Evolutionary conservation across 2,329 filamentous ascomycete species (phyloP).

Genomic region (Colletotrichum brevisporum): DNA sequence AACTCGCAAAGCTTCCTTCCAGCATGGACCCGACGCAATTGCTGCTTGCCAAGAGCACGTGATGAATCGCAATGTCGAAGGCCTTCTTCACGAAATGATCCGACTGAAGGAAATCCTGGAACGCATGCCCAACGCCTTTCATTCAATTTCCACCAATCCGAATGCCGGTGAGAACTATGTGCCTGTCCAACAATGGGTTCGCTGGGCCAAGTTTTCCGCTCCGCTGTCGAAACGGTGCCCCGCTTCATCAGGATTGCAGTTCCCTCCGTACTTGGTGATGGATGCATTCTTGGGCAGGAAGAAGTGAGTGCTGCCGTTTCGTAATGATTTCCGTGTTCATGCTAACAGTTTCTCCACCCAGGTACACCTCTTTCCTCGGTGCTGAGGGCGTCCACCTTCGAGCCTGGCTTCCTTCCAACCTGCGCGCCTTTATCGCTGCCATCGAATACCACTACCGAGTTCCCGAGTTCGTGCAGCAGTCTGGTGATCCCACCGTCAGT

Average conservation of each 20-base stretch:
- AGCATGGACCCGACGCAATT: slow-evolving; percentile 65
- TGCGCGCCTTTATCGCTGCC: slow-evolving; percentile 67
- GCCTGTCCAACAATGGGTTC: slow-evolving; percentile 61
- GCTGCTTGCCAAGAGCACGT: slow-evolving; percentile 67
- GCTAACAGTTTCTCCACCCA: neutral
- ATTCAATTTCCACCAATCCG: slow-evolving; percentile 67
- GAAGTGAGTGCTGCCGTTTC: slow-evolving; percentile 45
- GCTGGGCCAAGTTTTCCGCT: slow-evolving; percentile 65
- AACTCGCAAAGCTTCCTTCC: slow-evolving; percentile 58
- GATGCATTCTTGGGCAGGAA: slow-evolving; percentile 68
- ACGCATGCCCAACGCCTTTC: slow-evolving; percentile 67
- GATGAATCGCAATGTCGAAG: slow-evolving; percentile 65
- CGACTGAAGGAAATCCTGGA: slow-evolving; percentile 67
- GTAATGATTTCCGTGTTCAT: fast-evolving
- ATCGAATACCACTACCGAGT: slow-evolving; percentile 68
- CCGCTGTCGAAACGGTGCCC: slow-evolving; percentile 65
- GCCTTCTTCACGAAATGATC: slow-evolving; percentile 64
- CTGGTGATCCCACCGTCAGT: slow-evolving; percentile 63
- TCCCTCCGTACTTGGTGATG: slow-evolving; percentile 68
- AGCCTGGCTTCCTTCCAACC: slow-evolving; percentile 68
- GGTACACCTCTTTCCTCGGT: slow-evolving; percentile 66
- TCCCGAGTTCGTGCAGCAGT: slow-evolving; percentile 65
- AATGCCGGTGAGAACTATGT: slow-evolving; percentile 66
- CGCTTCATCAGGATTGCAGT: slow-evolving; percentile 65
- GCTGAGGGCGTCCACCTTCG: slow-evolving; percentile 66